These are phyloP conservation scores for Penicillium pancosmium DNA, from an alignment of 495 filamentous ascomycete genomes.

Conservation along the genomic window DNA sequence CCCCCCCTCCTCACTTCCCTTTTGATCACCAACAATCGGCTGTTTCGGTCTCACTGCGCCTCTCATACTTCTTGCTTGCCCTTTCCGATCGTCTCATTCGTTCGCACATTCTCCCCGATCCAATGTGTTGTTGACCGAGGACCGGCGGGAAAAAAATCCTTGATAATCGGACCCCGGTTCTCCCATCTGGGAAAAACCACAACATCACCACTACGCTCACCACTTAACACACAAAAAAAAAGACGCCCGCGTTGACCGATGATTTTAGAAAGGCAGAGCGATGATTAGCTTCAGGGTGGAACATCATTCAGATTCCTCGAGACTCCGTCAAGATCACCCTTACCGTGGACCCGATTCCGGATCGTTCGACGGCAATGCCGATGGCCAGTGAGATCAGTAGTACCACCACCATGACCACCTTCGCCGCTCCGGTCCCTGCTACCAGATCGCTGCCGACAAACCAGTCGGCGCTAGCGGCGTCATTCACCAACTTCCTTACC, in stretches of 20 bases:
- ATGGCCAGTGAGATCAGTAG: slow-evolving; percentile 54
- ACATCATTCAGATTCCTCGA: slow-evolving; percentile 51
- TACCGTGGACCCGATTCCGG: slow-evolving; percentile 42
- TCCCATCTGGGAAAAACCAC: slow-evolving; percentile 6
- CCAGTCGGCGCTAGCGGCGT: slow-evolving; percentile 50
- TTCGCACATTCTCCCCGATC: slow-evolving; percentile 11
- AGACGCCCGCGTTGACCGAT: slow-evolving; percentile 31
- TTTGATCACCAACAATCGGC: not conserved
- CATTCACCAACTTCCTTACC: slow-evolving; percentile 73
- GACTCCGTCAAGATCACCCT: slow-evolving; percentile 44
- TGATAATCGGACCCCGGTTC: slow-evolving; percentile 4
- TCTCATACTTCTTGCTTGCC: slow-evolving; percentile 6
- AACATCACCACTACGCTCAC: not conserved
- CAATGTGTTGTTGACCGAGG: slow-evolving; percentile 10
- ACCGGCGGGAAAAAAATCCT: slow-evolving; percentile 18
- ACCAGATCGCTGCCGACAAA: slow-evolving; percentile 48
- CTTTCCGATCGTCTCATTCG: slow-evolving; percentile 10
- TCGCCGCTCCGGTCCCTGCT: slow-evolving; percentile 48
- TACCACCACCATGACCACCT: slow-evolving; percentile 52
- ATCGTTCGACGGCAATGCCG: slow-evolving; percentile 48
- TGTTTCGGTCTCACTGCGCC: not conserved
- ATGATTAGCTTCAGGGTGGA: slow-evolving; percentile 56
- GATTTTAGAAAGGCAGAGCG: slow-evolving; percentile 48
- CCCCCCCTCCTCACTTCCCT: slow-evolving; percentile 3
- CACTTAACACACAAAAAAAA: not conserved